Evolutionary conservation across 2,329 filamentous ascomycete species (phyloP).

Genomic region (Neurospora crassa): DNA sequence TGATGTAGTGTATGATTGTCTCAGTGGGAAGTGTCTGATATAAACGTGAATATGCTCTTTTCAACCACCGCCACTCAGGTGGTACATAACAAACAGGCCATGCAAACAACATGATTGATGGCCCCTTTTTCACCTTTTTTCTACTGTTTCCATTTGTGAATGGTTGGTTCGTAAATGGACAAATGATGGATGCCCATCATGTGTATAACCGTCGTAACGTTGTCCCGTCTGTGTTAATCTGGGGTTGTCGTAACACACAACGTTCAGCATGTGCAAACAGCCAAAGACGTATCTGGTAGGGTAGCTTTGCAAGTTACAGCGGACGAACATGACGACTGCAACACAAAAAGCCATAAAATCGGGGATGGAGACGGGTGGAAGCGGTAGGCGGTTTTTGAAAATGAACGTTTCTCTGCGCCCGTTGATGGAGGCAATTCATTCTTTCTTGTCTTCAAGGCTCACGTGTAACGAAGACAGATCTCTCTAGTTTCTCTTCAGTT

Average conservation of each 20-base stretch:
- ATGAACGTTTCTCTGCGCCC: background rate
- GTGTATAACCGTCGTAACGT: background rate
- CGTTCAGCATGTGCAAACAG: background rate
- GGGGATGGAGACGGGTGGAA: background rate
- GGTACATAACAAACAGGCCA: background rate
- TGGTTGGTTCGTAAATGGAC: background rate
- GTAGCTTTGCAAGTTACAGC: background rate
- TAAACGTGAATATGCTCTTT: background rate
- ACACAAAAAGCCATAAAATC: background rate
- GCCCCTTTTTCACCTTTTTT: background rate
- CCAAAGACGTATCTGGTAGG: background rate
- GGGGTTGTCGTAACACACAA: background rate
- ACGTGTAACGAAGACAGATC: no score
- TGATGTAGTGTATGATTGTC: background rate
- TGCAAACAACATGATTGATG: background rate
- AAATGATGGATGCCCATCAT: background rate
- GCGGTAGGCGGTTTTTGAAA: background rate
- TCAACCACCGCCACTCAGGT: background rate
- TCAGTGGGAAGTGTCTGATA: background rate
- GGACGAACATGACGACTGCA: background rate
- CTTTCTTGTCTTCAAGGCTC: no score
- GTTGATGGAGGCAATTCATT: no score
- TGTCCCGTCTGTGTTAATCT: background rate
- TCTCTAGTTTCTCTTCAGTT: background rate
- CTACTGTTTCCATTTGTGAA: background rate